Conservation (phyloP, 208 protist genomes). For the Crithidia expoeki region DNA sequence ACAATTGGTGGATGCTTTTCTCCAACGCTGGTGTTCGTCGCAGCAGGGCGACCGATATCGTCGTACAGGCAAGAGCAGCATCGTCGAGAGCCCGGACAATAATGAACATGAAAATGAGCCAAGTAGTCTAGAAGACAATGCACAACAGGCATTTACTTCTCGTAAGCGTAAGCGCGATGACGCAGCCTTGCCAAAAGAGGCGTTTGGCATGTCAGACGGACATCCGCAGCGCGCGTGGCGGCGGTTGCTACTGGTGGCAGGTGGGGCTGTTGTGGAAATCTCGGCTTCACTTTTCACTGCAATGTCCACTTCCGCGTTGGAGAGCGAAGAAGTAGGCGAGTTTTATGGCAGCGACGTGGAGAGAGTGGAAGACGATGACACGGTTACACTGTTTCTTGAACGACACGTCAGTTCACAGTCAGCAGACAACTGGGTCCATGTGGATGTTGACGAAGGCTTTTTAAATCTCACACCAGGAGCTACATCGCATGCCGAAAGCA, state of each 20-base stretch:
- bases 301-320: neutral
- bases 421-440: conserved; percentile 18
- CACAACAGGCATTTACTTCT: neutral
- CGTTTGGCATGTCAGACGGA: conserved; percentile 19
- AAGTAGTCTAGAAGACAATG: neutral
- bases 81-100: neutral
- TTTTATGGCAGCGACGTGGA: neutral
- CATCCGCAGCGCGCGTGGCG: conserved; percentile 32
- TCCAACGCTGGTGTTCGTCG: neutral
- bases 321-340: neutral
- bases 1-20: conserved; percentile 7
- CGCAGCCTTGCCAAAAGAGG: neutral
- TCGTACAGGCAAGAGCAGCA: neutral
- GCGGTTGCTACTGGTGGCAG: conserved; percentile 24
- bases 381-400: neutral
- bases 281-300: conserved; percentile 1
- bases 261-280: conserved; percentile 22
- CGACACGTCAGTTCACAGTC: neutral
- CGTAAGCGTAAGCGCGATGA: conserved; percentile 19
- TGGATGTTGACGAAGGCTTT: conserved; percentile 18
- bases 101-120: neutral
- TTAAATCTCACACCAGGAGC: neutral
- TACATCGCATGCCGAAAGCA: neutral
- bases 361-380: neutral
- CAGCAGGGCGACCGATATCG: neutral